Conservation (phyloP, 2,329 filamentous ascomycete species). For the Pyrenophora tritici-repentis region DNA sequence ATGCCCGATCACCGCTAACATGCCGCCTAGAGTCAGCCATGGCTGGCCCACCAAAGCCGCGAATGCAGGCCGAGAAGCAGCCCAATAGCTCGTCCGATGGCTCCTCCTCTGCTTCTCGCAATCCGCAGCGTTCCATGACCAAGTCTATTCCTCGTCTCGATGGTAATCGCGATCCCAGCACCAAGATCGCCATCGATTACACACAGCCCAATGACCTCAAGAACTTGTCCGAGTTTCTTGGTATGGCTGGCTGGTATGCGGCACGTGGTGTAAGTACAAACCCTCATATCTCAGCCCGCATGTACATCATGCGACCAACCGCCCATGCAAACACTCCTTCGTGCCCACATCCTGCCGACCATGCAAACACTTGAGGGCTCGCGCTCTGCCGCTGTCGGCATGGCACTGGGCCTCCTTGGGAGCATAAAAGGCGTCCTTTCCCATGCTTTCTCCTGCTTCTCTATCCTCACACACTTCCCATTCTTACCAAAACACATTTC, state of each 20-base stretch:
- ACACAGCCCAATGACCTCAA: slow-evolving; percentile 35
- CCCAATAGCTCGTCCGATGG: slow-evolving; percentile 31
- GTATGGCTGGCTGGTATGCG: slow-evolving; percentile 41
- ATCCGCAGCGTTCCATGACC: slow-evolving; percentile 30
- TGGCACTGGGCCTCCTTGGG: slow-evolving; percentile 3
- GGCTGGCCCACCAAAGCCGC: slow-evolving; percentile 46
- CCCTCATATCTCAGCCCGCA: slow-evolving; percentile 8
- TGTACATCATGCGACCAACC: slow-evolving; percentile 12
- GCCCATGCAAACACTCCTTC: slow-evolving; percentile 2
- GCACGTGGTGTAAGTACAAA: slow-evolving; percentile 47
- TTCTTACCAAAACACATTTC: slow-evolving; percentile 1
- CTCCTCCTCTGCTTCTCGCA: slow-evolving; percentile 32
- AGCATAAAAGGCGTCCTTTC: slow-evolving; percentile 4
- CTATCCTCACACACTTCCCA: slow-evolving; percentile 3
- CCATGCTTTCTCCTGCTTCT: background rate
- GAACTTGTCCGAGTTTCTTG: slow-evolving; percentile 46
- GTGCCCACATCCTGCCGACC: background rate
- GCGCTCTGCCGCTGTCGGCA: background rate
- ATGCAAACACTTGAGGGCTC: slow-evolving; percentile 8
- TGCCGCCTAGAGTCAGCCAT: slow-evolving; percentile 34
- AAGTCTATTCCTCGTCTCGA: slow-evolving; percentile 41
- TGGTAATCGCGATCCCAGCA: slow-evolving; percentile 42
- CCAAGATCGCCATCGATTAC: slow-evolving; percentile 27
- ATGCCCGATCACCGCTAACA: slow-evolving; percentile 23
- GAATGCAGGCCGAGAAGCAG: slow-evolving; percentile 37